Percentiles rank a stretch among this genome's conserved stretches.
Conservation (phyloP, 305 asterid species). For the Solanum chacoense region DNA sequence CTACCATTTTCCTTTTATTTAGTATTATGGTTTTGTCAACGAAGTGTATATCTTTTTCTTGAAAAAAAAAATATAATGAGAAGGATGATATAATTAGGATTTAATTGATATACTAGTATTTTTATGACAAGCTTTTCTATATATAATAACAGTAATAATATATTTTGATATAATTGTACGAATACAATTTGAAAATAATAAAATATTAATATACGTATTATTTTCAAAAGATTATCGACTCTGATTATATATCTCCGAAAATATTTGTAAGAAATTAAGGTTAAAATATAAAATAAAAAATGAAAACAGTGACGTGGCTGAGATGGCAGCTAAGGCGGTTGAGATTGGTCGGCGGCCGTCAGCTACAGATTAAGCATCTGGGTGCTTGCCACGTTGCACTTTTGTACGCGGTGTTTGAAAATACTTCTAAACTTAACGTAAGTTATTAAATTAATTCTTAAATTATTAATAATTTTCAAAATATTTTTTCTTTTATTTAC, state of each 20-base stretch:
- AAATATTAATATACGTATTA: neutral
- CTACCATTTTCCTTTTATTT: neutral
- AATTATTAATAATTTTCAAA: no score
- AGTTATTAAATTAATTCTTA: no score
- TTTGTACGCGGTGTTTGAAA: no score
- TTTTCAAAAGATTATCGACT: neutral
- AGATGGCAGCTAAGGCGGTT: neutral
- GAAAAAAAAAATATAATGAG: neutral
- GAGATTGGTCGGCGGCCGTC: neutral
- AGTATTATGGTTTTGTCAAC: no score
- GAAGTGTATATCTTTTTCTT: no score
- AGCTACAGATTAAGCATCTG: neutral
- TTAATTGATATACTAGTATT: neutral
- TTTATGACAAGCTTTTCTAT: neutral
- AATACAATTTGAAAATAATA: neutral
- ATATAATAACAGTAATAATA: no score
- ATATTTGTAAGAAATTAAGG: no score
- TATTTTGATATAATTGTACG: neutral
- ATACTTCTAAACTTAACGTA: no score
- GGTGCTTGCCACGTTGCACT: neutral
- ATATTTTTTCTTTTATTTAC: no score
- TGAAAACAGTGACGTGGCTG: neutral
- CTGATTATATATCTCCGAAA: no score
- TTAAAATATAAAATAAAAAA: neutral
- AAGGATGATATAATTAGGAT: neutral